A percentile compares a stretch with the other conserved stretches of the same genome.
phyloP scores from a whole-genome alignment of 805 yeast genomes.

The Cephaloascus fragrans region DNA sequence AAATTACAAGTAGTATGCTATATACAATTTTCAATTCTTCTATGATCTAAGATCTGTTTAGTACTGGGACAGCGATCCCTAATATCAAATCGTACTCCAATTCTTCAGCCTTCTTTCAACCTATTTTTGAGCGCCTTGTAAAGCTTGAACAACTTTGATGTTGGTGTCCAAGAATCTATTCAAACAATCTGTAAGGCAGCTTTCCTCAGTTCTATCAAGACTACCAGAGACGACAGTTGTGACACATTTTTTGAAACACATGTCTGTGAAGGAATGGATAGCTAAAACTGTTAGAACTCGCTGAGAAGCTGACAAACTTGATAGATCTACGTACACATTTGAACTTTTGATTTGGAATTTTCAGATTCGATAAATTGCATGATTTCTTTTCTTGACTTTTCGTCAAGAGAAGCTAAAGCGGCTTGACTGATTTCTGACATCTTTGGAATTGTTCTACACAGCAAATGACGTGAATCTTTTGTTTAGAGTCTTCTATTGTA shows the following conservation, averaged over 20 bases:
- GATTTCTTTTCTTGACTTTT: slow-evolving; percentile 62
- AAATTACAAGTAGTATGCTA: not conserved
- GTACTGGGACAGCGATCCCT: too few relatives aligned
- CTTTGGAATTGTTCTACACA: too few relatives aligned
- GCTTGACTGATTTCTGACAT: slow-evolving; percentile 26
- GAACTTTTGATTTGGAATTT: slow-evolving; percentile 80
- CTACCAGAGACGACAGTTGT: slow-evolving; percentile 34
- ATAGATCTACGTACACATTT: slow-evolving; percentile 26
- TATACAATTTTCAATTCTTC: not conserved
- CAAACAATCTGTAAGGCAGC: slow-evolving; percentile 72
- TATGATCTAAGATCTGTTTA: not conserved
- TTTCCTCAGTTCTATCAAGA: slow-evolving; percentile 51
- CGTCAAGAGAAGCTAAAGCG: slow-evolving; percentile 41
- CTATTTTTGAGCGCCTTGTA: slow-evolving; percentile 22
- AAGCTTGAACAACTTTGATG: slow-evolving; percentile 63
- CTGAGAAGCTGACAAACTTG: not conserved
- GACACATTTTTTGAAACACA: slow-evolving; percentile 85
- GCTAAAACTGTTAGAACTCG: slow-evolving; percentile 16
- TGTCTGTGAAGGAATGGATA: slow-evolving; percentile 80
- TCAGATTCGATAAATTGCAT: slow-evolving; percentile 71
- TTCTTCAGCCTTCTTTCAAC: not conserved
- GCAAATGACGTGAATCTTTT: too few relatives aligned
- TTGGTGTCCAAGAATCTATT: slow-evolving; percentile 83
- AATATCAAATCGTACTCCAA: too few relatives aligned
- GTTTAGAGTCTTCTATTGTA: too few relatives aligned